Evolutionary conservation across 192 early-diverging fungal species (phyloP), one percentile per base, ranked within the genome.

Genomic region (Coemansia sp.): DNA sequence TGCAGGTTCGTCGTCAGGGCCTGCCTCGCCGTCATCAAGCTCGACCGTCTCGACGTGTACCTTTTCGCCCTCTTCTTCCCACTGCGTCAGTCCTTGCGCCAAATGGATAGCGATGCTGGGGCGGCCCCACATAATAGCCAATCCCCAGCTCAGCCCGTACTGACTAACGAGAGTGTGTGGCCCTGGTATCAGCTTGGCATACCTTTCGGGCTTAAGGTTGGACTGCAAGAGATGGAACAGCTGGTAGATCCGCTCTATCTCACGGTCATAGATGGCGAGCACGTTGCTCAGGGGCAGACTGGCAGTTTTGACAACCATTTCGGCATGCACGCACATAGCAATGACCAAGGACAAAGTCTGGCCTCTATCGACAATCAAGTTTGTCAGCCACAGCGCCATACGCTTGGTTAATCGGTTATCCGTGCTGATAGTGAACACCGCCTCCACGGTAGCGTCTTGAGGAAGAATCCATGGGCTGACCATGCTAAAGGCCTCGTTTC

Each of bases 181-280:
- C 0, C 69, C 66, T 0, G 78, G 78, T n/a, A 81, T 59, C 31
- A 81, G 66, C 40, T 50, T 69, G 58, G 63, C 63, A 21, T 75
- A 81, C 24, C 50, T 65, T 28, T 75, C 73, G 5, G 73, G 63
- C 62, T 65, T 71, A 35, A 81, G 69, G 60, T 81, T 75, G 38
- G 69, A 75, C 18, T 53, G 59, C 9, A 81, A 60, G 21, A 81
- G 65, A 34, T 81, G 59, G 37, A 75, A 76, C 34, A 81, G 69
- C 73, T 81, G 78, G 38, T 76, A 63, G n/a, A 76, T 53, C 13
- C 73, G 73, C 73, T 81, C 78, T 28, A 75, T 45, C 60, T 81
- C 78, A 20, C 78, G 78, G 48, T 81, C 78, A 42, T 81, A 81
- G 38, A 81, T 68, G 9, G 63, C 59, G 38, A 76, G 45, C 37